A percentile compares a stretch with the other conserved stretches of the same genome.
These are phyloP conservation scores for Claviceps purpurea DNA, from an alignment of 2,329 filamentous ascomycete species.

Conservation along the genomic window DNA sequence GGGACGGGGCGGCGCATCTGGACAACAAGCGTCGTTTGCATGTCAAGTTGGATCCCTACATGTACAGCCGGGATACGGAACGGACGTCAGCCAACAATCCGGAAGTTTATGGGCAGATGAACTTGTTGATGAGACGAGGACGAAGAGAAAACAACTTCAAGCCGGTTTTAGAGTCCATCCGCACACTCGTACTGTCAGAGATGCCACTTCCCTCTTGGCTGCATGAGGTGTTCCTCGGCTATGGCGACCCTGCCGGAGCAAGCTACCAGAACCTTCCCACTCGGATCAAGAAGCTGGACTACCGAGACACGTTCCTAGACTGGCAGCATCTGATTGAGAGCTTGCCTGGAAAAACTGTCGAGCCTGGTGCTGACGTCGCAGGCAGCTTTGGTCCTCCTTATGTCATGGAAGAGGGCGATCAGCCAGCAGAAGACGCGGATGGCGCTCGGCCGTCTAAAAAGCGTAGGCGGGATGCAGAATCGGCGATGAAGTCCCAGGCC, in stretches of 20 bases:
- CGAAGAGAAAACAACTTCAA: conserved; percentile 96
- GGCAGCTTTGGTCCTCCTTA: conserved; percentile 79
- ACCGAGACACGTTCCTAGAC: conserved; percentile 85
- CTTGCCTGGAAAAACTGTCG: conserved; percentile 74
- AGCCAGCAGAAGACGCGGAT: conserved; percentile 34
- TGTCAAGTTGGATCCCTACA: conserved; percentile 64
- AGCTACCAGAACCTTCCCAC: conserved; percentile 74
- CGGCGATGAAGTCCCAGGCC: conserved; percentile 44
- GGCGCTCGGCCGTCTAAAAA: conserved; percentile 64
- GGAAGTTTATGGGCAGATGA: conserved; percentile 73
- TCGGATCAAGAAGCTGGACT: conserved; percentile 68
- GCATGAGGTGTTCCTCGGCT: conserved; percentile 94
- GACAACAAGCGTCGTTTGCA: conserved; percentile 63
- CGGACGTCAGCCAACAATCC: conserved; percentile 50
- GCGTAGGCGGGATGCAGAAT: conserved; percentile 66
- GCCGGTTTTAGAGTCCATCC: conserved; percentile 82
- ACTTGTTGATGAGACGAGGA: conserved; percentile 70
- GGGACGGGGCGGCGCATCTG: conserved; percentile 44
- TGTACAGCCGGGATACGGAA: conserved; percentile 67
- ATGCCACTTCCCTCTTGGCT: conserved; percentile 82
- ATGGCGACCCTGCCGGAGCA: conserved; percentile 81
- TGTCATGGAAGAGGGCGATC: conserved; percentile 56
- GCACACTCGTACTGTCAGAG: conserved; percentile 70
- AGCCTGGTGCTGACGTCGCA: conserved; percentile 58
- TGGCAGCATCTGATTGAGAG: conserved; percentile 91